A percentile compares a stretch with the other conserved stretches of the same genome.
Evolutionary conservation across 768 basidiomycete species (phyloP).

Genomic region (Xerocomus brunneocitrinus): DNA sequence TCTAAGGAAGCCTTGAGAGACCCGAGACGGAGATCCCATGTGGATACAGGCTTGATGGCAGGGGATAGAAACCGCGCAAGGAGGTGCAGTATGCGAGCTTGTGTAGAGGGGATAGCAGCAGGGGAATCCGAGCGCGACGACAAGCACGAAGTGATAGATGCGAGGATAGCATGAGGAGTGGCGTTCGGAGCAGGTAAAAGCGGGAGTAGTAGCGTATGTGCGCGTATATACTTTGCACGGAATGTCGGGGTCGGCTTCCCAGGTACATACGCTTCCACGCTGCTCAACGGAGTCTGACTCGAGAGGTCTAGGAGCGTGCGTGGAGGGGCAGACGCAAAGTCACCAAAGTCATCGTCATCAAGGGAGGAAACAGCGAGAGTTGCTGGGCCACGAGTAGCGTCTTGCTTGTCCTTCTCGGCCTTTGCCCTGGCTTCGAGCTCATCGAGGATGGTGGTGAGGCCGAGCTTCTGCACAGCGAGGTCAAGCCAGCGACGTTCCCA

Average conservation of each 20-base stretch:
- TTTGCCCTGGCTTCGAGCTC: constrained; percentile 47
- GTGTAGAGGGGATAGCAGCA: constrained; percentile 41
- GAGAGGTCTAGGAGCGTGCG: constrained; percentile 20
- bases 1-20: constrained; percentile 78
- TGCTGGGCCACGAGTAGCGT: constrained; percentile 47
- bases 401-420: constrained; percentile 31
- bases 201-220: constrained; percentile 58
- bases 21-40: constrained; percentile 57
- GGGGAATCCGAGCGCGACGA: constrained; percentile 33
- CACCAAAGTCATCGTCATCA: constrained; percentile 84
- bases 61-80: constrained; percentile 74
- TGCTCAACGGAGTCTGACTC: constrained; percentile 3
- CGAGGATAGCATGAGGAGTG: constrained; percentile 64
- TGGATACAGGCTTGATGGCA: constrained; percentile 61
- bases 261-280: constrained; percentile 17
- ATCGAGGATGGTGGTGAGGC: constrained; percentile 49
- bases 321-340: constrained; percentile 56
- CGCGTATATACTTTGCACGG: constrained; percentile 60
- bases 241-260: constrained; percentile 31
- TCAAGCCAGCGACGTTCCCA: constrained; percentile 76
- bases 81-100: constrained; percentile 66
- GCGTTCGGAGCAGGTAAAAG: constrained; percentile 54
- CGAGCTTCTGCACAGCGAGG: constrained; percentile 46
- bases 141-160: constrained; percentile 43
- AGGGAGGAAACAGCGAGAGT: constrained; percentile 46